Base-by-base conservation (phyloP, 2,329 filamentous ascomycete genomes). In the Fusarium verticillioides region DNA sequence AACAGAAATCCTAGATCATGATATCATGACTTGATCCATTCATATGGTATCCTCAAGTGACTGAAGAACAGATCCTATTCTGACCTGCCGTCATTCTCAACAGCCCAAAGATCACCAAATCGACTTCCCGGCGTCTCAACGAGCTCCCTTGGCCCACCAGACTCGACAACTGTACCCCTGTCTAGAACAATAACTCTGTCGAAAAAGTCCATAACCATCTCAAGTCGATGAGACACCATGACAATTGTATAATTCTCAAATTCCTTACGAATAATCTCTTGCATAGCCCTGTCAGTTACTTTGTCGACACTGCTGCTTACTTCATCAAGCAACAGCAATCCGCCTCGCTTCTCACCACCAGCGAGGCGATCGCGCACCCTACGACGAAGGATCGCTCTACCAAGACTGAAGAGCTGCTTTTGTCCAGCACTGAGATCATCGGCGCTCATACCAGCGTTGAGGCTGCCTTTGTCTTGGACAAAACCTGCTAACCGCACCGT, bases 361-460 rank as follows among this genome's bases (percentile, higher is more conserved):
- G 36, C 40, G 2, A 69, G 63, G n/a, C 65, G 69, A 15, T 78
- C 73, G 5, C 76, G 71, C 2, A 77, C 70, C 2, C 75, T 58
- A 4, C 75, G 64, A 9, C 86, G 81, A 12, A 92, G 78, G 23
- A 92, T 83, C 0, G 89, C 90, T 1, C 90, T 81, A 0, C 88
- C 90, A 2, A 93, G 84, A 70, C 87, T 90, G 73, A 93, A 91
- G 0, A 93, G 83, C 75, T 93, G 91, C 49, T 86, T 86, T 78
- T 93, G 90, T 0, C 91, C 91, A 39, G 87, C 85, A 9, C 85
- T 87, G 10, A 91, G 81, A 57, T 84, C 82, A 11, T 87, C 83
- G 4, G 84, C 80, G n/a, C 83, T 82, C 70, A 91, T 84, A 4
- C 65, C 72, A 0, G 77, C 77, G 6, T 75, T 69, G 0, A 85